Conservation (phyloP, 331 rosid species). For the Quercus phellos region DNA sequence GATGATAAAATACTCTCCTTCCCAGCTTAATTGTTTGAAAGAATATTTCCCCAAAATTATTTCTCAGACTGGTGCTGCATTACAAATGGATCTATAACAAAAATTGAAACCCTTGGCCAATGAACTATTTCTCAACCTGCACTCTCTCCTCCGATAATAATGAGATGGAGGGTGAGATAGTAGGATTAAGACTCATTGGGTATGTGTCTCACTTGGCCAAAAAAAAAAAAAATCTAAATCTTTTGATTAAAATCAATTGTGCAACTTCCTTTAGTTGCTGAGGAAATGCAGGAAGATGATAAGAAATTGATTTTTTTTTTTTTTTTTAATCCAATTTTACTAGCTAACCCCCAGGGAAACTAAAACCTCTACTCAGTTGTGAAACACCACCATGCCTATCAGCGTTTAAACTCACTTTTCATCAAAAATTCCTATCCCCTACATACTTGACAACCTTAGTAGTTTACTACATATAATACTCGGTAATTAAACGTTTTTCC, state of each 20-base stretch:
- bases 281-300: not conserved
- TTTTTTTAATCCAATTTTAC: not conserved
- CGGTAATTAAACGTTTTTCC: not conserved
- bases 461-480: not conserved
- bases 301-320: not conserved
- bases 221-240: no score
- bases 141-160: no score
- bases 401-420: not conserved
- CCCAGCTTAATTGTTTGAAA: slow-evolving; percentile 2
- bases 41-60: not conserved
- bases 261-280: not conserved
- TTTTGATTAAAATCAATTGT: not conserved
- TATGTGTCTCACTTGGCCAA: no score
- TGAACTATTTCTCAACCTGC: no score
- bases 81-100: not conserved
- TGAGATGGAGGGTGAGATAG: no score
- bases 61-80: not conserved
- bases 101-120: not conserved
- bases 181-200: no score
- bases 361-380: not conserved
- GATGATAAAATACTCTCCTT: not conserved
- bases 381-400: not conserved
- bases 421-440: no score
- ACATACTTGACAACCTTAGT: no score
- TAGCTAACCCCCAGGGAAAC: not conserved